A percentile compares a stretch with the other conserved stretches of the same genome.
These are phyloP conservation scores for Naematelia aurantialba DNA, from an alignment of 768 basidiomycete species.

Conservation along the genomic window DNA sequence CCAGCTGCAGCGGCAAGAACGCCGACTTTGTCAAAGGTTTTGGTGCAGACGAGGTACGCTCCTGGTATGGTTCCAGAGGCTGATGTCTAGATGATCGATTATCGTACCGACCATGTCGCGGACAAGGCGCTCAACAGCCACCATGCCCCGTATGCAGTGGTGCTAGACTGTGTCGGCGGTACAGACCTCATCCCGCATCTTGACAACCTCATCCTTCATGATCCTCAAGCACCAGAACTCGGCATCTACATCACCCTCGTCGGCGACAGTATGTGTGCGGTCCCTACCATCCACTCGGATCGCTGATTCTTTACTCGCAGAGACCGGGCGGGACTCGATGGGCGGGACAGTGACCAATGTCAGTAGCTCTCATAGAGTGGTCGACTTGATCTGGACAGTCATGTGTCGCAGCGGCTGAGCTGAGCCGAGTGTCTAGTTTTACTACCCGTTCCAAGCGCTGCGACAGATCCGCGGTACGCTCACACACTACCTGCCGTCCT, in stretches of 20 bases:
- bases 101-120: constrained; percentile 22
- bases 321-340: constrained; percentile 28
- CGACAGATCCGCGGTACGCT: constrained; percentile 14
- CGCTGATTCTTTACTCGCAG: constrained; percentile 6
- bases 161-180: constrained; percentile 61
- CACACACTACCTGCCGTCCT: constrained; percentile 15
- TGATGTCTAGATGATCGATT: constrained; percentile 29
- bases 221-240: constrained; percentile 46
- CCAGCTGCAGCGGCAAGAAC: constrained; percentile 62
- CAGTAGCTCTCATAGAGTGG: not conserved
- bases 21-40: constrained; percentile 58
- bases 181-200: constrained; percentile 73
- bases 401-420: too few relatives aligned
- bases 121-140: constrained; percentile 57
- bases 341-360: constrained; percentile 31
- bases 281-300: not conserved
- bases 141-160: constrained; percentile 60
- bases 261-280: constrained; percentile 27
- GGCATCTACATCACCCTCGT: constrained; percentile 40
- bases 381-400: not conserved
- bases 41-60: constrained; percentile 65
- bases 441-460: constrained; percentile 19
- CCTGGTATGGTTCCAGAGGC: not conserved
- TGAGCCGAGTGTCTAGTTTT: constrained; percentile 1
- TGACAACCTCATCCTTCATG: constrained; percentile 68